Base-by-base conservation (phyloP, 225 moss, liverwort and hornwort genomes). In the Asterella californica region DNA sequence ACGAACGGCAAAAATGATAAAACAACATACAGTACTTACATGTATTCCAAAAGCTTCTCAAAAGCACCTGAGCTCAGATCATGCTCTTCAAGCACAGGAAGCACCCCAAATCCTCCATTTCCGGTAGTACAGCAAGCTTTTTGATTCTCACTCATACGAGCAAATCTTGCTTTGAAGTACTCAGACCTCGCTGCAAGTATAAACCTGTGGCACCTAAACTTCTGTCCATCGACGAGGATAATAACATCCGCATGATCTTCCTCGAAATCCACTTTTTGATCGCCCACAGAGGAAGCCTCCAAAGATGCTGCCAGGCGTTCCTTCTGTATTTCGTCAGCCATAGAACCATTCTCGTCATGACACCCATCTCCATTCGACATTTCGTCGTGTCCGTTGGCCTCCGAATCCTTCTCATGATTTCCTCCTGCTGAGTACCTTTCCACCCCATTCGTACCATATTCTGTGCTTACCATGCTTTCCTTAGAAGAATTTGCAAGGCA, bases 101-200 rank as follows among this genome's bases (percentile, higher is more conserved):
- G 79, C 48, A 78, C 82, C 10, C 80, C 83, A 48, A 70, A 79
- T 37, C 78, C 75, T 63, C 76, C 76, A 76, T 84, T 86, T 72
- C 67, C 45, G 32, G 42, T 70, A 5, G 71, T 75, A 33, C 76
- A 47, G 57, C 37, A 63, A 37, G 75, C 72, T 48, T 71, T 79
- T 70, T 78, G 79, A 30, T 66, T 72, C 30, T 80, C 89, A 81
- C 78, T 88, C 73, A 91, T 90, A 65, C 91, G 90, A 55, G 81
- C 89, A 76, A 96, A 96, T n/a, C 96, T 84, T 75, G 94, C 94
- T 69, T 90, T 91, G 76, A 96, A 96, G 47, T 96, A 96, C 77
- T 96, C 92, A 14, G 92, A 96, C 63, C 94, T 88, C 75, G 90
- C 76, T 76, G 84, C 88, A 69, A 96, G 85, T 7, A 94, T 86